Conservation (phyloP, 148 eudicot genomes). For the Rhododendron williamsianum region DNA sequence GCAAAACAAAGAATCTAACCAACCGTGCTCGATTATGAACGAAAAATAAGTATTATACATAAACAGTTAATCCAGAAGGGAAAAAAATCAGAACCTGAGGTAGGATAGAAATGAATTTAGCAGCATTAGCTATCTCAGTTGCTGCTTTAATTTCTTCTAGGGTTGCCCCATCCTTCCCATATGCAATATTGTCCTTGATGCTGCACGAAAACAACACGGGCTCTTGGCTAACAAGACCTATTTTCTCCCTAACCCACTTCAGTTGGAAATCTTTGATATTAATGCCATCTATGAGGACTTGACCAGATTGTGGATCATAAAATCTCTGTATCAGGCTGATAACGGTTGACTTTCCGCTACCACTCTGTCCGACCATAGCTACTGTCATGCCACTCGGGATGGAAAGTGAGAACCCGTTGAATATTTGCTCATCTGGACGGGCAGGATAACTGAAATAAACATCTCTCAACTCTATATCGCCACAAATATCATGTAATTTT, state of each 20-base stretch:
- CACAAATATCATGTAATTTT: conserved; percentile 38
- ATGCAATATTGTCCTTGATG: conserved; percentile 60
- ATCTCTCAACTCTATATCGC: conserved; percentile 47
- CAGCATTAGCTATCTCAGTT: conserved; percentile 57
- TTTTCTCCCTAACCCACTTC: conserved; percentile 50
- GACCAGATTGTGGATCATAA: conserved; percentile 55
- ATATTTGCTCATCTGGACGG: conserved; percentile 53
- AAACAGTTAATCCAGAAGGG: background rate
- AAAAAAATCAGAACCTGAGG: conserved; percentile 38
- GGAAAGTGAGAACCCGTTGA: conserved; percentile 42
- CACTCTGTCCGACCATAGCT: conserved; percentile 66
- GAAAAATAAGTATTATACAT: background rate
- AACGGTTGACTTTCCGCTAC: conserved; percentile 65
- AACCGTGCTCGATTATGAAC: background rate
- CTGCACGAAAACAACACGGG: conserved; percentile 54
- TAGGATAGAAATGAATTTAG: conserved; percentile 51
- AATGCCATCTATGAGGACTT: conserved; percentile 49
- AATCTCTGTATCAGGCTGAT: conserved; percentile 59
- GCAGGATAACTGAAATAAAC: conserved; percentile 56
- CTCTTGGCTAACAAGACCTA: conserved; percentile 72
- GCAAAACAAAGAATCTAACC: background rate
- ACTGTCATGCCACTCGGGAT: conserved; percentile 51
- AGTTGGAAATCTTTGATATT: conserved; percentile 56
- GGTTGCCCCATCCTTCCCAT: conserved; percentile 54
- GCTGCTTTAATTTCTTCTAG: conserved; percentile 50